phyloP scores from a whole-genome alignment of 257 asterid species.

The Capsicum baccatum region DNA sequence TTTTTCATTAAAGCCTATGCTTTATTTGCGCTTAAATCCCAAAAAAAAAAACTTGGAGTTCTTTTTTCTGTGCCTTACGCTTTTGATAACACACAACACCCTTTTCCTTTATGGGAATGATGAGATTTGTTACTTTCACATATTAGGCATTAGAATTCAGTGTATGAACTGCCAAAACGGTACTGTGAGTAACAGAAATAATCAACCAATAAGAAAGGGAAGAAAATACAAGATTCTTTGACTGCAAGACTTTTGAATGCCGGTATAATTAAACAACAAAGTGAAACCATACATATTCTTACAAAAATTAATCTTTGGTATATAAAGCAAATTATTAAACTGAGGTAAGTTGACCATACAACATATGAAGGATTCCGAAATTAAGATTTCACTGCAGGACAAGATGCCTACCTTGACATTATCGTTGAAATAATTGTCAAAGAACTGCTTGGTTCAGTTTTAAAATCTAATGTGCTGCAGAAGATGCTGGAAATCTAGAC shows the following conservation, averaged over 20 bases:
- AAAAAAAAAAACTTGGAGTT: too few species aligned
- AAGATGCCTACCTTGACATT: slow-evolving; percentile 66
- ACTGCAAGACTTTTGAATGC: background rate
- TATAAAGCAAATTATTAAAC: slow-evolving; percentile 20
- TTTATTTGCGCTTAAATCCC: too few species aligned
- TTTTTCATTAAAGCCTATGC: too few species aligned
- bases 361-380: background rate
- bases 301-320: slow-evolving; percentile 5
- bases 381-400: slow-evolving; percentile 8
- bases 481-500: slow-evolving; percentile 57
- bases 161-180: background rate
- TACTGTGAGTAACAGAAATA: background rate
- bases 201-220: slow-evolving; percentile 5
- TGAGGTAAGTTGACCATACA: slow-evolving; percentile 31
- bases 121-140: slow-evolving; percentile 20
- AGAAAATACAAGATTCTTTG: background rate
- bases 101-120: background rate
- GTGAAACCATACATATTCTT: background rate
- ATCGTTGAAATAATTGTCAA: slow-evolving; percentile 57
- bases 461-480: slow-evolving; percentile 52
- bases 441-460: slow-evolving; percentile 53
- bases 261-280: slow-evolving; percentile 1
- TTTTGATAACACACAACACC: background rate
- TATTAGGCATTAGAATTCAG: background rate
- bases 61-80: too few species aligned